Evolutionary conservation across 306 rosid species (phyloP).

Genomic region (Cyclanthera cordifolia): DNA sequence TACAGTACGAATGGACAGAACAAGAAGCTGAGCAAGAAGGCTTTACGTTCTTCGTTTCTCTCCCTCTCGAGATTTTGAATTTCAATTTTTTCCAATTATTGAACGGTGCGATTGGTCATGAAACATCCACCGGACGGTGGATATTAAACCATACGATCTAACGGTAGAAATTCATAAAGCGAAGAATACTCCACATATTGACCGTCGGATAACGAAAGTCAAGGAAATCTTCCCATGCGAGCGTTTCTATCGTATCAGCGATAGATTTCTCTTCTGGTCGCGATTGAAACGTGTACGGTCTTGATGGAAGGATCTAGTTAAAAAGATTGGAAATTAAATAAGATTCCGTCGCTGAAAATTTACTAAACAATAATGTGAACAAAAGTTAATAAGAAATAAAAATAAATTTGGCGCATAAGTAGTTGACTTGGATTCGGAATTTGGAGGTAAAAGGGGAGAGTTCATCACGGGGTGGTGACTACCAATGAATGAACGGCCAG

Average conservation of each 20-base stretch:
- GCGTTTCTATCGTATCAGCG: background rate
- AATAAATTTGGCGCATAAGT: slow-evolving; percentile 4
- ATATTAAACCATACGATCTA: background rate
- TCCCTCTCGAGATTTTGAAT: slow-evolving; percentile 15
- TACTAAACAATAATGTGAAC: no score
- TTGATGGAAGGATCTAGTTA: background rate
- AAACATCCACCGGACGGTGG: background rate
- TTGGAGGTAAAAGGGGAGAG: slow-evolving; percentile 9
- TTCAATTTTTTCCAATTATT: slow-evolving; percentile 11
- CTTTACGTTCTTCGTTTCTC: slow-evolving; percentile 5
- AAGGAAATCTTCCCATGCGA: background rate
- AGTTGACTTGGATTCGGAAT: background rate
- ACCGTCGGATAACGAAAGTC: background rate
- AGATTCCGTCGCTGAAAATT: background rate
- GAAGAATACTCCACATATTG: background rate
- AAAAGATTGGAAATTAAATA: background rate
- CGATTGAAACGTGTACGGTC: background rate
- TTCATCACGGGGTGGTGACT: background rate
- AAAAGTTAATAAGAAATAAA: background rate
- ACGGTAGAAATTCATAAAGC: slow-evolving; percentile 11
- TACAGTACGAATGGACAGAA: slow-evolving; percentile 11
- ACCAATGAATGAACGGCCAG: background rate
- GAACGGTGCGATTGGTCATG: background rate
- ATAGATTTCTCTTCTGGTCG: background rate
- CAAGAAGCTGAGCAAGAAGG: slow-evolving; percentile 4